phyloP scores from a whole-genome alignment of 192 early-diverging fungal species.

The Backusella morwellensis region DNA sequence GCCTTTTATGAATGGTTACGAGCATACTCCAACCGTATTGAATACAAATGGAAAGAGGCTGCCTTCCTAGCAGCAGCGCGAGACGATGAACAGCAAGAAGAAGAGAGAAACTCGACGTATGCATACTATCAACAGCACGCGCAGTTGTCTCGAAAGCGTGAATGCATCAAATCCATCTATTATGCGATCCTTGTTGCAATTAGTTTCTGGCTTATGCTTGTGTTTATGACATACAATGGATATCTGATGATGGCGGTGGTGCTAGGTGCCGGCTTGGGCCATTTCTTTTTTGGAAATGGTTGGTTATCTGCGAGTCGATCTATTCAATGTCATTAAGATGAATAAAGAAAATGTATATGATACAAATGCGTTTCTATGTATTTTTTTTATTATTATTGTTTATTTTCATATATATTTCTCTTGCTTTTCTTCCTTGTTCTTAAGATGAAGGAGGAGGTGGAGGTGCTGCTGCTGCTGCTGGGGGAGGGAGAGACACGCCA shows the following conservation, averaged over 20 bases:
- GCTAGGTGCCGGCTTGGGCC: slow-evolving; percentile 63
- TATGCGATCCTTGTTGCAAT: slow-evolving; percentile 66
- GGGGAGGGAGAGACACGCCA: background rate
- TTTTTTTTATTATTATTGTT: background rate
- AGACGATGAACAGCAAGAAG: background rate
- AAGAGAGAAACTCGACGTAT: background rate
- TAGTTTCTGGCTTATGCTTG: slow-evolving; percentile 74
- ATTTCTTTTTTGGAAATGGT: slow-evolving; percentile 46
- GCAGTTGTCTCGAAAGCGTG: background rate
- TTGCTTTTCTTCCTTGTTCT: background rate
- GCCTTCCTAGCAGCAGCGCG: background rate
- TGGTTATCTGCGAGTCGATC: slow-evolving; percentile 14
- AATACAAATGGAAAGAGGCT: slow-evolving; percentile 6
- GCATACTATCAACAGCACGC: background rate
- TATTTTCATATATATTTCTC: background rate
- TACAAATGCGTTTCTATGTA: background rate
- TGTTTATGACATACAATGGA: slow-evolving; percentile 86
- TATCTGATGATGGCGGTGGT: slow-evolving; percentile 69
- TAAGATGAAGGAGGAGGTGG: slow-evolving; percentile 25
- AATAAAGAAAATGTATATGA: background rate
- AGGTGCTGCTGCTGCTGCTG: slow-evolving; percentile 24
- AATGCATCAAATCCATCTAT: slow-evolving; percentile 53
- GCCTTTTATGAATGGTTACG: slow-evolving; percentile 51
- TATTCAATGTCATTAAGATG: slow-evolving; percentile 32
- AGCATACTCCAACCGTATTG: background rate